Base-by-base conservation (phyloP, 2,329 filamentous ascomycete genomes). In the Calonectria multiphialidica region DNA sequence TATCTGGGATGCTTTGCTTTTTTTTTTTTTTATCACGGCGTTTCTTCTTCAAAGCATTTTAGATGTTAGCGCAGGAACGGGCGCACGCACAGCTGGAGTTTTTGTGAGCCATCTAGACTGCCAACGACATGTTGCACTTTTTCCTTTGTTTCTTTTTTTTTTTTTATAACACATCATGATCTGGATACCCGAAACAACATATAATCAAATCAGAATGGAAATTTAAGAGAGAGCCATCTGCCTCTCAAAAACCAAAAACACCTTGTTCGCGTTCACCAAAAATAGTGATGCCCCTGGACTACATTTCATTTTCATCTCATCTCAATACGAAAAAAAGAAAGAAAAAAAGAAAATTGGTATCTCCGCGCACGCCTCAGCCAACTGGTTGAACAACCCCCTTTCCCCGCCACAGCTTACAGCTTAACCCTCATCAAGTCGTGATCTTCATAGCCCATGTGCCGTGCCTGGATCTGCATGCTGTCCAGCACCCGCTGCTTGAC, bases 401-500 rank as follows among this genome's bases (percentile, higher is more conserved):
- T 6, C 21, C 37, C 23, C 23, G 15, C 18, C 23, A 9, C 47
- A 30, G n/a, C n/a, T 55, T 44, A 80, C 68, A 79, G 28, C 62
- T 47, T 74, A 50, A 75, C 75, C 44, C 74, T 79, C 74, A 87
- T 73, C 28, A 90, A 78, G 0, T 80, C 80, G 61, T 88, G 86
- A 3, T 80, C 78, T 8, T 70, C 80, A 76, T 88, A 84, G 0
- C 90, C 90, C 79, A 87, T 88, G 25, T 82, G 85, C 75, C 80
- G 85, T 2, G 92, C 86, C 79, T 95, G 93, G 23, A 95, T 93
- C 85, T 94, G 90, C 88, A 94, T 94, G 80, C 94, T 96, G 72
- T 95, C 90, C 79, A 95, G 78, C 30, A 96, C 88, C 74, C 93
- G 88, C 71, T 81, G 80, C 85, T 93, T 95, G 66, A 94, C 85